Percentiles rank a stretch among this genome's conserved stretches.
These are phyloP conservation scores for Diaporthe nobilis DNA, from an alignment of 2,329 filamentous ascomycete genomes.

Conservation along the genomic window DNA sequence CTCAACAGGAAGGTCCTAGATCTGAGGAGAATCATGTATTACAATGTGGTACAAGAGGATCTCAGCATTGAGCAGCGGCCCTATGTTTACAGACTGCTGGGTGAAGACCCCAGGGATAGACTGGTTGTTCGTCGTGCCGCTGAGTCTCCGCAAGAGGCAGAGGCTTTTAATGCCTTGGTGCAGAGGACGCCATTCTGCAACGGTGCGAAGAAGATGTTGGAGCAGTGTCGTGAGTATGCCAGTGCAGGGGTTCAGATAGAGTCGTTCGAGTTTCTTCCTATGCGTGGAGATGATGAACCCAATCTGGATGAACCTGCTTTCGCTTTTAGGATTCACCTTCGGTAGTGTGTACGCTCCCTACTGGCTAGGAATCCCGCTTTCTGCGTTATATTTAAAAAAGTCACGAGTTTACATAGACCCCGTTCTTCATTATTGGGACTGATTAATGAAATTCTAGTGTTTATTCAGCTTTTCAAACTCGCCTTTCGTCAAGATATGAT, in stretches of 20 bases:
- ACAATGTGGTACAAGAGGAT: not conserved
- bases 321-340: not conserved
- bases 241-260: not conserved
- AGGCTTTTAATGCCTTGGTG: not conserved
- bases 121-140: not conserved
- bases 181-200: not conserved
- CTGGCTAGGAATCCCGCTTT: not conserved
- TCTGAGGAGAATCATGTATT: not conserved
- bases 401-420: too few species aligned
- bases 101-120: fast-evolving
- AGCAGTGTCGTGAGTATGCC: not conserved
- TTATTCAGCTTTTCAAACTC: too few species aligned
- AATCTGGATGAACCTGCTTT: not conserved
- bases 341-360: not conserved
- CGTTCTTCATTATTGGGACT: too few species aligned
- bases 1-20: not conserved
- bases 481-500: too few species aligned
- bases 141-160: not conserved
- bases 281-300: not conserved
- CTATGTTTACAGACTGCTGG: not conserved
- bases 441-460: too few species aligned
- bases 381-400: not conserved
- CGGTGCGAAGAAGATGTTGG: not conserved
- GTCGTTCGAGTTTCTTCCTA: not conserved
- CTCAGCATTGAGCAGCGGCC: not conserved